Conservation (phyloP, 2,329 filamentous ascomycete species). For the Verticillium albo-atrum region DNA sequence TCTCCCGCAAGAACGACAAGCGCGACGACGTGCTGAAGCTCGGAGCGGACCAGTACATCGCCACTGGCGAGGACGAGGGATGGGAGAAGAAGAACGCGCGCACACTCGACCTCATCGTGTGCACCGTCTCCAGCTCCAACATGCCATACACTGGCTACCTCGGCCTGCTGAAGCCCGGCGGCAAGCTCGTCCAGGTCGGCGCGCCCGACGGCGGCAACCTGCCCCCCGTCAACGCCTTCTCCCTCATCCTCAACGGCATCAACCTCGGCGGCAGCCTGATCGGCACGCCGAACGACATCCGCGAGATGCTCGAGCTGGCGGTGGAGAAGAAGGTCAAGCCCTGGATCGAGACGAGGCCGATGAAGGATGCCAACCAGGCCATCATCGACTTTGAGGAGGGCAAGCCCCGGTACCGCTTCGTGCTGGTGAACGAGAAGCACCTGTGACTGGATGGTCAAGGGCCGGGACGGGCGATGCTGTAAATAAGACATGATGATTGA, state of each 20-base stretch:
- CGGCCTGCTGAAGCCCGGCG: conserved; percentile 48
- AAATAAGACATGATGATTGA: background rate
- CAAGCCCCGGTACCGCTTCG: conserved; percentile 44
- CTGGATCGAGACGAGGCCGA: conserved; percentile 19
- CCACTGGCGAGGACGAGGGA: conserved; percentile 35
- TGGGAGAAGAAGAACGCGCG: conserved; percentile 49
- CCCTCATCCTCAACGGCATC: conserved; percentile 11
- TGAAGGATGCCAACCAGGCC: conserved; percentile 45
- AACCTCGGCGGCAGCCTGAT: conserved; percentile 10
- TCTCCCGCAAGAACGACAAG: conserved; percentile 1
- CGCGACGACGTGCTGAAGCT: conserved; percentile 7
- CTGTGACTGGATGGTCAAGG: background rate
- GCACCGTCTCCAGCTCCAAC: conserved; percentile 40
- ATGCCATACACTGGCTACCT: conserved; percentile 55
- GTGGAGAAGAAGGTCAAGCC: conserved; percentile 20
- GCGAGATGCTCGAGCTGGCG: conserved; percentile 22
- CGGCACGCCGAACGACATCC: conserved; percentile 9
- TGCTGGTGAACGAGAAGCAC: conserved; percentile 19
- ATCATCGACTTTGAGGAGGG: conserved; percentile 51
- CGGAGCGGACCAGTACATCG: conserved; percentile 14
- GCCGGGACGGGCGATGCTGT: background rate
- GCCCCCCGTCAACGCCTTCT: conserved; percentile 16
- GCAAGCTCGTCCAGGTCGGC: conserved; percentile 57
- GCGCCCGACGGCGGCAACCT: conserved; percentile 36
- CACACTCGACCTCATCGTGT: conserved; percentile 54